Base-by-base conservation (phyloP, 495 filamentous ascomycete genomes). In the Lasiosphaeria miniovina region DNA sequence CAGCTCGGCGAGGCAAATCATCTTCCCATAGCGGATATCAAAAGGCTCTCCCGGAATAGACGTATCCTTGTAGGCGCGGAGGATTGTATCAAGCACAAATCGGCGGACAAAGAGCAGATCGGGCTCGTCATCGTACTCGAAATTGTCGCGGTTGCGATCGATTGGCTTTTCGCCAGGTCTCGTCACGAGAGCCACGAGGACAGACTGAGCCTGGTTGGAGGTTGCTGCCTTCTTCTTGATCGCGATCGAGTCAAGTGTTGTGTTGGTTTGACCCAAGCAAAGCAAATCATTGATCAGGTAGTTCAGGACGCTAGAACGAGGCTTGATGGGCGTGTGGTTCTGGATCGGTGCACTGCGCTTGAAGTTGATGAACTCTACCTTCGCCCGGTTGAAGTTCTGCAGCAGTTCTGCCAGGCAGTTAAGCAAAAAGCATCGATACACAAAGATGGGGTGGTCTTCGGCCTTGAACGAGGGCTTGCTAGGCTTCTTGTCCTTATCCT, bases 351-450 rank as follows among this genome's bases (percentile, higher is more conserved):
- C 89, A 17, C 89, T 87, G 60, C 94, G 86, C 54, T 93, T 96
- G 78, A 96, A 98, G 68, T 97, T 97, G 73, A 99, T 96, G 70
- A 99, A 99, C 67, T 99, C 95, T 24, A 98, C 82, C 78, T 99
- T 99, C 43, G 91, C 88, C 34, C 92, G 88, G 60, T 91, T 96
- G 76, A 96, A 98, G 66, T 87, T 93, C 45, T 88, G 87, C n/a
- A 99, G 80, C 15, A 99, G 82, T 70, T 99, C 94, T 0, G 92
- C 88, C 36, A 99, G 78, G 67, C 93, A 96, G 69, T 96, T 90
- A 45, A 99, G 80, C 57, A 99, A 79, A 77, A 98, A 96, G 77
- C 91, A 96, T 24, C 95, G 85, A 66, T 98, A 99, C 58, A 96
- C 88, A 73, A 94, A 97, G 60, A 96, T 97, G 1, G 91, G 90